phyloP scores from a whole-genome alignment of 2,329 filamentous ascomycete species.

The Tolypocladium cylindrosporum region DNA sequence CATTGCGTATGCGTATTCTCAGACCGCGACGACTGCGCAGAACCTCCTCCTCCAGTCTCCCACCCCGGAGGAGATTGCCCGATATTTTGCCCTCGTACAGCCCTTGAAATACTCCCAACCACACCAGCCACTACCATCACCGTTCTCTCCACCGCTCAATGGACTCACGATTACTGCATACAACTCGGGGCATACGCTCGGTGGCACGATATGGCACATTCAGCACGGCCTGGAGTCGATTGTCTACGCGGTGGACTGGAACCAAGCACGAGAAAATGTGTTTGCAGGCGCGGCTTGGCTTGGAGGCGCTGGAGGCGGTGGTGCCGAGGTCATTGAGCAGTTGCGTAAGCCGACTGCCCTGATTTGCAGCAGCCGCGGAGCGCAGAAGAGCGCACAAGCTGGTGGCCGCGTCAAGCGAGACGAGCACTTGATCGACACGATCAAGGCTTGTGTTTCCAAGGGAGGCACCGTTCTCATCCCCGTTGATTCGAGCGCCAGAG shows the following conservation, averaged over 20 bases:
- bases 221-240: slow-evolving; percentile 95
- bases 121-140: slow-evolving; percentile 77
- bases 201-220: slow-evolving; percentile 98
- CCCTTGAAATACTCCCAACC: slow-evolving; percentile 95
- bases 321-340: slow-evolving; percentile 87
- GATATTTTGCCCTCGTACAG: slow-evolving; percentile 84
- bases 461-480: slow-evolving; percentile 90
- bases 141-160: slow-evolving; percentile 80
- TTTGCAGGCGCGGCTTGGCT: slow-evolving; percentile 91
- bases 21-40: slow-evolving; percentile 36
- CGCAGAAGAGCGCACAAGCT: slow-evolving; percentile 58
- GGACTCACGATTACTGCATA: slow-evolving; percentile 93
- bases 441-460: slow-evolving; percentile 65
- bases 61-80: slow-evolving; percentile 77
- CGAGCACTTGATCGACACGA: slow-evolving; percentile 72
- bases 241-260: slow-evolving; percentile 97
- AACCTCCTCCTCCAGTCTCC: slow-evolving; percentile 60
- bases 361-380: slow-evolving; percentile 80
- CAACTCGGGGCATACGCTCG: slow-evolving; percentile 89
- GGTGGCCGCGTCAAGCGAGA: slow-evolving; percentile 74
- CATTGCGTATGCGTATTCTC: slow-evolving; percentile 41
- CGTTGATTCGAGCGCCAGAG: slow-evolving; percentile 88
- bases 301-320: slow-evolving; percentile 67
- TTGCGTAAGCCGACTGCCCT: slow-evolving; percentile 87
- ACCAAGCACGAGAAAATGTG: slow-evolving; percentile 92